These are phyloP conservation scores for Cryomyces minteri DNA, from an alignment of 495 filamentous ascomycete species.

Conservation along the genomic window DNA sequence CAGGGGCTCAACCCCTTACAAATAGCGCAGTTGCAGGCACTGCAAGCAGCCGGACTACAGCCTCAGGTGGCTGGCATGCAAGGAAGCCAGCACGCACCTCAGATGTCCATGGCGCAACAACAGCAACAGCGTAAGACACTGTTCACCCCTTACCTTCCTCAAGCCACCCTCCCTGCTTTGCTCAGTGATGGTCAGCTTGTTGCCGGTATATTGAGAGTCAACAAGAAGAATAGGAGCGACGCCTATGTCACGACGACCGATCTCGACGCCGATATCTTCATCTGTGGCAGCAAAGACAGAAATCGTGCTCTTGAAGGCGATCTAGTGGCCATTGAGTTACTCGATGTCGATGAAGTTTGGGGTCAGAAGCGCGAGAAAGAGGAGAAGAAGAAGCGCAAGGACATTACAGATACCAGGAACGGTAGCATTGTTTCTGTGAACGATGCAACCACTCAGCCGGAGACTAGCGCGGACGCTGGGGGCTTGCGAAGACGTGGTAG, in stretches of 20 bases:
- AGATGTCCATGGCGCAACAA: conserved; percentile 24
- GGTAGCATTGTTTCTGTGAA: conserved; percentile 50
- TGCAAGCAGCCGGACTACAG: conserved; percentile 37
- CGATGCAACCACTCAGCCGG: conserved; percentile 43
- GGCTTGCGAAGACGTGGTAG: conserved; percentile 84
- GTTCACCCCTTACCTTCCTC: conserved; percentile 94
- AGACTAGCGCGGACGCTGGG: conserved; percentile 43
- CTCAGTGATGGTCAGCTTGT: conserved; percentile 87
- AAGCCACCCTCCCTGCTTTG: conserved; percentile 82
- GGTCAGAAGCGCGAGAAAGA: conserved; percentile 96
- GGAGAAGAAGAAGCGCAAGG: conserved; percentile 99
- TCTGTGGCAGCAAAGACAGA: conserved; percentile 95
- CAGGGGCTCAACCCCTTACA: conserved; percentile 84
- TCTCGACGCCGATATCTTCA: conserved; percentile 96
- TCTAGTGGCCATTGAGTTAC: conserved; percentile 84
- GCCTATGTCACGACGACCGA: conserved; percentile 92
- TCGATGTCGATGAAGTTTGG: conserved; percentile 98
- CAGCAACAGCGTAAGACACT: conserved; percentile 95
- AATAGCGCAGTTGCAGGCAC: conserved; percentile 67
- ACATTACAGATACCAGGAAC: conserved; percentile 79
- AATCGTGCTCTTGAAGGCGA: conserved; percentile 94
- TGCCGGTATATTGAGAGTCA: conserved; percentile 88
- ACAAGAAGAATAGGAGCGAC: conserved; percentile 98
- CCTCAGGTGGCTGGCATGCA: conserved; percentile 36
- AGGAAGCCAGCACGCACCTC: conserved; percentile 55